These are phyloP conservation scores for Aspergillus hortae DNA, from an alignment of 2,329 filamentous ascomycete species.

Conservation along the genomic window DNA sequence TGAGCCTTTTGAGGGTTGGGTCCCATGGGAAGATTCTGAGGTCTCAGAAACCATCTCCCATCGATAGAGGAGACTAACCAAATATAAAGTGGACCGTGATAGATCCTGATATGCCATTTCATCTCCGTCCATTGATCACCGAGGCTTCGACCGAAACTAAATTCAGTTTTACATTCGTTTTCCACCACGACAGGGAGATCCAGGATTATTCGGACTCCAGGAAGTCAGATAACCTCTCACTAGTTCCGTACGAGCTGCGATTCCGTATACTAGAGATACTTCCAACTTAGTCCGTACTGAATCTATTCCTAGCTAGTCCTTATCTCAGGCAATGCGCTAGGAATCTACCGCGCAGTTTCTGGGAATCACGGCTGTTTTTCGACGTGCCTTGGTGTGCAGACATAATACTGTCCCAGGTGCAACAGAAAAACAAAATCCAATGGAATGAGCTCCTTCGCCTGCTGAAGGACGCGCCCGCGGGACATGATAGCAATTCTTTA, in stretches of 20 bases:
- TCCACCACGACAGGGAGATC: not conserved
- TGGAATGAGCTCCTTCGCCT: slow-evolving; percentile 2
- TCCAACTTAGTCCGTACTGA: slow-evolving; percentile 4
- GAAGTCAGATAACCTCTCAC: not conserved
- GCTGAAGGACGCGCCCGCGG: slow-evolving; percentile 1
- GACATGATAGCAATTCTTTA: not conserved
- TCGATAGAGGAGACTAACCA: not conserved
- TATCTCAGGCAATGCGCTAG: slow-evolving; percentile 3
- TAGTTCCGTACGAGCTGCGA: slow-evolving; percentile 6
- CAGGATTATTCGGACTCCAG: not conserved
- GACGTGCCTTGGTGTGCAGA: slow-evolving; percentile 10
- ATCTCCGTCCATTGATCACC: slow-evolving; percentile 4
- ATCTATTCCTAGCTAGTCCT: slow-evolving; percentile 8
- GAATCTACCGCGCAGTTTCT: slow-evolving; percentile 7
- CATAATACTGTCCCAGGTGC: slow-evolving; percentile 4
- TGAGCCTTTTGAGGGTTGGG: not conserved
- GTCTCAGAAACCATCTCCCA: not conserved
- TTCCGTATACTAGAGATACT: slow-evolving; percentile 5
- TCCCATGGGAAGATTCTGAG: not conserved
- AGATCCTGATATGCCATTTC: slow-evolving; percentile 6
- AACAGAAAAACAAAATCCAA: slow-evolving; percentile 1
- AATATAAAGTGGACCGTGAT: slow-evolving; percentile 9
- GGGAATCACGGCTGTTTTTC: slow-evolving; percentile 8
- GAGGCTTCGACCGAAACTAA: not conserved
- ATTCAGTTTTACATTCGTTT: slow-evolving; percentile 2